Evolutionary conservation across 2,329 filamentous ascomycete species (phyloP).

Genomic region (Bertia moriformis): DNA sequence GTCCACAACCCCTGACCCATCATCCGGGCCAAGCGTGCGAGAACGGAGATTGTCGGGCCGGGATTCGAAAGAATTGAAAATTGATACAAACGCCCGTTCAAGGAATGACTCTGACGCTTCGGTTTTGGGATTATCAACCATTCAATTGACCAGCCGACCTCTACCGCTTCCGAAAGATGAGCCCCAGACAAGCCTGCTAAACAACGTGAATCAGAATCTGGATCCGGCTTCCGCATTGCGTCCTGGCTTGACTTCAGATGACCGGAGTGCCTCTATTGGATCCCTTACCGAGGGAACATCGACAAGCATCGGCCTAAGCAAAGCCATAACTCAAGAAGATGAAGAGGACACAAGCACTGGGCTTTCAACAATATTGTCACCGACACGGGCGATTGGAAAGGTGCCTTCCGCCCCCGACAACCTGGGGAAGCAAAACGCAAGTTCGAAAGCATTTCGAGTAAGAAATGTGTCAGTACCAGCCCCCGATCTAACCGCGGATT

Average conservation of each 20-base stretch:
- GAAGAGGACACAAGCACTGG: background rate
- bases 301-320: background rate
- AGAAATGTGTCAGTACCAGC: background rate
- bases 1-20: constrained; percentile 8
- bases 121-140: background rate
- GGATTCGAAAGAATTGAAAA: constrained; percentile 71
- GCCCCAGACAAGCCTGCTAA: background rate
- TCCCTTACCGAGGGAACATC: background rate
- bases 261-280: background rate
- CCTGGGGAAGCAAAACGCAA: background rate
- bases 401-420: constrained; percentile 20
- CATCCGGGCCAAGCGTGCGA: constrained; percentile 38
- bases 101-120: background rate
- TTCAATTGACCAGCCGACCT: background rate
- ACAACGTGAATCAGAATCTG: background rate
- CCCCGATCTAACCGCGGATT: background rate
- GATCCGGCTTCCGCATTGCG: background rate
- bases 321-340: background rate
- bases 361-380: background rate
- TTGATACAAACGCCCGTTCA: constrained; percentile 53
- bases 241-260: background rate
- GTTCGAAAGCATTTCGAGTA: background rate
- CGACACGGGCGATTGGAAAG: constrained; percentile 15
- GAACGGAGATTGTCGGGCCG: constrained; percentile 68
- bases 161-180: background rate